phyloP scores from a whole-genome alignment of 257 asterid species.

The Phtheirospermum japonicum region DNA sequence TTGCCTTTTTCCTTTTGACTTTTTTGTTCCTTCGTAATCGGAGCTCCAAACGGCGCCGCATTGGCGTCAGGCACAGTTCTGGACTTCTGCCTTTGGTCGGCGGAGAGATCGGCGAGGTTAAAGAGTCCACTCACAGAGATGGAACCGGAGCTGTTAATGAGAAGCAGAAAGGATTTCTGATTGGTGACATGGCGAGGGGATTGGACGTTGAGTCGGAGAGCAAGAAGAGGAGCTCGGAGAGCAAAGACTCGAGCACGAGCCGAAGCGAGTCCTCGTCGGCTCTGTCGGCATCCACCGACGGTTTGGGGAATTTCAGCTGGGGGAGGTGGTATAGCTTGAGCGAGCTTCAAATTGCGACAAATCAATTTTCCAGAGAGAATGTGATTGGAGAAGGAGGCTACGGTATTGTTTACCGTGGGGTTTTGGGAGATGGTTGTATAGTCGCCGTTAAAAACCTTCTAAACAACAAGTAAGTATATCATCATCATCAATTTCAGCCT shows the following conservation, averaged over 20 bases:
- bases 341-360: constrained; percentile 70
- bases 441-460: constrained; percentile 79
- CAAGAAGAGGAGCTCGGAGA: constrained; percentile 60
- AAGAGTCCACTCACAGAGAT: constrained; percentile 38
- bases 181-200: constrained; percentile 40
- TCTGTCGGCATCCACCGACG: constrained; percentile 60
- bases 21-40: constrained; percentile 43
- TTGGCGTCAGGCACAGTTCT: constrained; percentile 39
- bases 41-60: constrained; percentile 46
- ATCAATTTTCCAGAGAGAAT: constrained; percentile 50
- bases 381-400: constrained; percentile 93
- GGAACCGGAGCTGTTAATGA: constrained; percentile 25
- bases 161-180: constrained; percentile 43
- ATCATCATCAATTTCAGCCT: constrained; percentile 9
- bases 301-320: constrained; percentile 63
- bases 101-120: constrained; percentile 35
- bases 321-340: constrained; percentile 64
- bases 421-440: constrained; percentile 54
- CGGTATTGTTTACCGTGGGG: constrained; percentile 75
- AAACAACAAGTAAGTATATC: constrained; percentile 61
- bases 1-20: constrained; percentile 42
- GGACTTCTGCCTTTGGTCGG: constrained; percentile 59
- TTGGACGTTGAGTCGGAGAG: constrained; percentile 37
- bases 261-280: constrained; percentile 74
- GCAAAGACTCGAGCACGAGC: constrained; percentile 71